Base-by-base conservation (phyloP, 140 eudicot genomes). In the Ambrosia hybrid region DNA sequence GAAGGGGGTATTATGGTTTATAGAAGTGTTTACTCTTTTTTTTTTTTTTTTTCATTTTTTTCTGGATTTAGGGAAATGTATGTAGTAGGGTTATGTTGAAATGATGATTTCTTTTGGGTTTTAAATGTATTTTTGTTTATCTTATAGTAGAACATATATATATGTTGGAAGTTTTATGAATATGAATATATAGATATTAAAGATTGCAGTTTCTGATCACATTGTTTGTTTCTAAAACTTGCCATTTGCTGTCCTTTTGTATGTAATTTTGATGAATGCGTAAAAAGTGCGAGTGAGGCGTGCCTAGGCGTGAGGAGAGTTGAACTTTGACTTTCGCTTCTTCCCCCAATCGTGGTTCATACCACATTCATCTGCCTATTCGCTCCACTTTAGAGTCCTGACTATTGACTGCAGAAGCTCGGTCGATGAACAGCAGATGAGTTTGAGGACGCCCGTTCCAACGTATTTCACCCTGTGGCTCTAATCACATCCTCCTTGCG, bases 81-180 rank as follows among this genome's bases (percentile, higher is more conserved):
- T 73, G 79, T 79, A 79, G 79, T 79, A 67, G 79, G 83, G 61
- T 51, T 14, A 55, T 71, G 74, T 36, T 21, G 14, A 62, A 67
- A 33, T 76, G 62, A 67, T 75, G 55, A 12, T 45, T 70, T n/a
- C 4, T 62, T 15, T 16, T 9, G 65, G 13, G 75, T 72, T 72
- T 45, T 39, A 65, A 49, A 14, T 45, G 57, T 58, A 8, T 57
- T 43, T 79, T 73, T 79, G 62, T 14, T 17, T 2, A 56, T 55
- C 6, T 65, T 58, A 79, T 73, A 79, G 83, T 58, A 79, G 65
- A 46, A 58, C 65, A 71, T 72, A 56, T 78, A 57, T 58, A 49
- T 64, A 15, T 37, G 58, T 6, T 79, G 70, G 57, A 78, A 58
- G 79, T 79, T 73, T 72, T 58, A 13, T 26, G 59, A 73, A 73